phyloP scores from a whole-genome alignment of 2,329 filamentous ascomycete genomes.

The Aschersonia sp. region DNA sequence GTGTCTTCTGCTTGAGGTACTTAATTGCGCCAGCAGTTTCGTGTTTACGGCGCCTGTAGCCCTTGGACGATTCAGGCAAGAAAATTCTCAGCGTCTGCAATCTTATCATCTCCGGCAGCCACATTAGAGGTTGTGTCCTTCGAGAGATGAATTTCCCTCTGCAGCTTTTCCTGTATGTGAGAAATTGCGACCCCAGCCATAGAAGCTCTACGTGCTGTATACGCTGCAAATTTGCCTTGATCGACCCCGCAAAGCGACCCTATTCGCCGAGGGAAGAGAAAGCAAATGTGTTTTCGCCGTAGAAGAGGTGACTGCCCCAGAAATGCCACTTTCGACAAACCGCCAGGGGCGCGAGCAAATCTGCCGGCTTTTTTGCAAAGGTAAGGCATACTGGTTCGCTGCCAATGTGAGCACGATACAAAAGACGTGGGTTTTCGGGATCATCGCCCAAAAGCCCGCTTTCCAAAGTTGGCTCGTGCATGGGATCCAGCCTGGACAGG shows the following conservation, averaged over 20 bases:
- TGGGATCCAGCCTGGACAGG: slow-evolving; percentile 28
- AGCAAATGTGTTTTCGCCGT: slow-evolving; percentile 32
- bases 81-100: slow-evolving; percentile 26
- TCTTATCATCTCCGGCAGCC: slow-evolving; percentile 19
- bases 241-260: slow-evolving; percentile 29
- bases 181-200: slow-evolving; percentile 22
- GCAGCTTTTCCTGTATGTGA: slow-evolving; percentile 9
- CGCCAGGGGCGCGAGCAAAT: slow-evolving; percentile 20
- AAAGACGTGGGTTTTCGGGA: slow-evolving; percentile 8
- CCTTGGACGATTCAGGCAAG: slow-evolving; percentile 19
- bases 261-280: slow-evolving; percentile 40
- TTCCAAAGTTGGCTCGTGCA: slow-evolving; percentile 7
- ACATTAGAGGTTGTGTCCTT: slow-evolving; percentile 20
- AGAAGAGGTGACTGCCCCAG: slow-evolving; percentile 28
- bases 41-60: slow-evolving; percentile 19
- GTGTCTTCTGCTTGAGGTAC: slow-evolving; percentile 15
- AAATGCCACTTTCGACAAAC: slow-evolving; percentile 26
- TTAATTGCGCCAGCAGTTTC: slow-evolving; percentile 14
- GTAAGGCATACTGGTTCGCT: slow-evolving; percentile 15
- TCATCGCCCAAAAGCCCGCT: not conserved
- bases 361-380: slow-evolving; percentile 17
- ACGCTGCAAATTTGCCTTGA: slow-evolving; percentile 24
- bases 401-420: slow-evolving; percentile 25
- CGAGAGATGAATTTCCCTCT: slow-evolving; percentile 17
- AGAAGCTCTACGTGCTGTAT: slow-evolving; percentile 29